Evolutionary conservation across 2,329 filamentous ascomycete species (phyloP).

Genomic region (Rutstroemia sp.): DNA sequence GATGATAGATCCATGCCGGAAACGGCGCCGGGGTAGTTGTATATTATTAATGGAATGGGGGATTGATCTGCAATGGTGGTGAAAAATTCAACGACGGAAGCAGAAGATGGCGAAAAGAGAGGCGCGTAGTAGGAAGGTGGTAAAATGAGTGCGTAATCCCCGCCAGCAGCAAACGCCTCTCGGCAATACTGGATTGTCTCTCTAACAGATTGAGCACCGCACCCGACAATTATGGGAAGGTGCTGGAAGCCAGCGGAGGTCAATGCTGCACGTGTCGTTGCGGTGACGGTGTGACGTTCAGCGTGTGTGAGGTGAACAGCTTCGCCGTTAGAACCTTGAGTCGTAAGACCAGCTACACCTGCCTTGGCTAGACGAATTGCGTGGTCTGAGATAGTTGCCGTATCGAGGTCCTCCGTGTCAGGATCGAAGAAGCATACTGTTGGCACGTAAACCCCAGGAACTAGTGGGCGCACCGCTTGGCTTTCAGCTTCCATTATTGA

Average conservation of each 20-base stretch:
- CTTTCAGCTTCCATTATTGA: slow-evolving; percentile 28
- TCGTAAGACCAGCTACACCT: slow-evolving; percentile 54
- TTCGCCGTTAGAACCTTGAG: slow-evolving; percentile 61
- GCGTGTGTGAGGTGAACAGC: slow-evolving; percentile 57
- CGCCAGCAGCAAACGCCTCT: slow-evolving; percentile 55
- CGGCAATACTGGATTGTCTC: slow-evolving; percentile 58
- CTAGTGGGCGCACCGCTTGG: slow-evolving; percentile 33
- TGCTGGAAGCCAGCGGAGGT: slow-evolving; percentile 48
- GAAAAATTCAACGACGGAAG: slow-evolving; percentile 49
- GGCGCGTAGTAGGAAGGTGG: slow-evolving; percentile 61
- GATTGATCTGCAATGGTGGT: slow-evolving; percentile 55
- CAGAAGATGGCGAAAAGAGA: slow-evolving; percentile 45
- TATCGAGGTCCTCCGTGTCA: slow-evolving; percentile 59
- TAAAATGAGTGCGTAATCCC: slow-evolving; percentile 59
- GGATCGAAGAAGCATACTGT: slow-evolving; percentile 67
- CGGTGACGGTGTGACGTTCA: slow-evolving; percentile 53
- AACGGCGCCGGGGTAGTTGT: slow-evolving; percentile 88
- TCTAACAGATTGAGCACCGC: slow-evolving; percentile 56
- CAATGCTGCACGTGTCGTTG: slow-evolving; percentile 52
- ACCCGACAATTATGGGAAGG: slow-evolving; percentile 59
- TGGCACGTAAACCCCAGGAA: slow-evolving; percentile 61
- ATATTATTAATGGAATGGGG: slow-evolving; percentile 71
- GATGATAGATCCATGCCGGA: slow-evolving; percentile 85
- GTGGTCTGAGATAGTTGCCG: slow-evolving; percentile 39
- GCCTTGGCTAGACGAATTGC: slow-evolving; percentile 52